Evolutionary conservation across 768 basidiomycete species (phyloP).

Genomic region (Amanita phalloides): DNA sequence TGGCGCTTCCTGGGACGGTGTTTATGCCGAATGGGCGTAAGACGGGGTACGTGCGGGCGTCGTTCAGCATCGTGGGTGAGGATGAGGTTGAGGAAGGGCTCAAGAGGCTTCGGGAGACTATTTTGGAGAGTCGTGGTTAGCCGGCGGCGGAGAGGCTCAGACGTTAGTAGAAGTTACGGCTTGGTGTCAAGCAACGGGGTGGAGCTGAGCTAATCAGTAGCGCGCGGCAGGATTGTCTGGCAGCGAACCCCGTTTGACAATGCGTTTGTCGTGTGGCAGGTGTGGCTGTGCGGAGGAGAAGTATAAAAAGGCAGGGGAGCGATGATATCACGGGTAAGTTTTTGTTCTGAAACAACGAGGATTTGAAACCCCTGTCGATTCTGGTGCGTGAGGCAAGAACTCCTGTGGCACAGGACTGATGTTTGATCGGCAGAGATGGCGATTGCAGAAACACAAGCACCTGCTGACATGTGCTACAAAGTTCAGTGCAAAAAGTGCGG

Average conservation of each 20-base stretch:
- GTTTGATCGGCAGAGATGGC: neutral
- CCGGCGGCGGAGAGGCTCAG: neutral
- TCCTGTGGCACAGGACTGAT: neutral
- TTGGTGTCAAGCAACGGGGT: constrained; percentile 1
- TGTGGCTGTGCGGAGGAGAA: neutral
- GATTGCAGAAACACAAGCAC: constrained; percentile 12
- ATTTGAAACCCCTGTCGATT: neutral
- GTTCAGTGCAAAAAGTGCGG: constrained; percentile 52
- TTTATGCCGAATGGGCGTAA: constrained; percentile 67
- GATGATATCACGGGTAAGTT: neutral
- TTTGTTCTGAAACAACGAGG: no score
- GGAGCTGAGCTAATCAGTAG: no score
- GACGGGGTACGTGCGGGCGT: constrained; percentile 69
- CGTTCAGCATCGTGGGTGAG: constrained; percentile 65
- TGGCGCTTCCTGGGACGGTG: constrained; percentile 81
- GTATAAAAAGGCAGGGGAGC: neutral
- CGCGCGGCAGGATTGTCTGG: no score
- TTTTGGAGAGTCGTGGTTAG: constrained; percentile 15
- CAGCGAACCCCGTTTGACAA: neutral
- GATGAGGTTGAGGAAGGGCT: constrained; percentile 71
- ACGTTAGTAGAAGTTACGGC: neutral
- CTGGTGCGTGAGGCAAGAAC: neutral
- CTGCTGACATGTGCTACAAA: constrained; percentile 41
- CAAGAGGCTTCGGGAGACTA: constrained; percentile 37
- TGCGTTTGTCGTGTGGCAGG: neutral